phyloP scores from a whole-genome alignment of 2,329 filamentous ascomycete species.

The Aspergillus pseudotamarii region DNA sequence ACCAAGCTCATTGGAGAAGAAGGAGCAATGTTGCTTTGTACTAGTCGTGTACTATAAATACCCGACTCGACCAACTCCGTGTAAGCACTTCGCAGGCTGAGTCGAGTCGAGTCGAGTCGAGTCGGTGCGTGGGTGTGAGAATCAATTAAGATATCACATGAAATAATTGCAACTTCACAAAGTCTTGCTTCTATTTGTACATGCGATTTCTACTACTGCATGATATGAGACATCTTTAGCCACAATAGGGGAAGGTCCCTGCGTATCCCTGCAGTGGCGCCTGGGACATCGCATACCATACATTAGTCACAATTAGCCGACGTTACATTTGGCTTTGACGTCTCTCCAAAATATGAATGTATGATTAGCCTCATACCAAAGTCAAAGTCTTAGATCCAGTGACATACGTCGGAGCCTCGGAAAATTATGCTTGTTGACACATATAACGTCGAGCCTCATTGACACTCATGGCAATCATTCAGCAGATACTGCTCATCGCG shows the following conservation, averaged over 20 bases:
- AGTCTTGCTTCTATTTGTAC: background rate
- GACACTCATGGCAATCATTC: background rate
- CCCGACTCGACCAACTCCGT: too few species aligned
- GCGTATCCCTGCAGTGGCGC: background rate
- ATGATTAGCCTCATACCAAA: background rate
- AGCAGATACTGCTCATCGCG: background rate
- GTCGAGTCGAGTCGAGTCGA: background rate
- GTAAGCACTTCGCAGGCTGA: background rate
- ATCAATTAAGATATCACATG: background rate
- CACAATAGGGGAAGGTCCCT: background rate
- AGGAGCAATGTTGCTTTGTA: background rate
- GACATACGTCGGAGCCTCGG: background rate
- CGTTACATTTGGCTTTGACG: background rate
- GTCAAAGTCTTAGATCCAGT: background rate
- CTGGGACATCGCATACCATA: conserved; percentile 8
- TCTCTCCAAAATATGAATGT: background rate
- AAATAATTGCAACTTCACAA: background rate
- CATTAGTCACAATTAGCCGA: background rate
- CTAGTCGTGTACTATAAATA: background rate
- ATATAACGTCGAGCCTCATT: background rate
- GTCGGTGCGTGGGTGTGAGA: background rate
- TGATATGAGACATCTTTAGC: background rate
- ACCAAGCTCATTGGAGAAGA: background rate
- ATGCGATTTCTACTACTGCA: background rate
- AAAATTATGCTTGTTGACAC: background rate